Evolutionary conservation across 2,329 filamentous ascomycete species (phyloP).

Genomic region (Verticillium klebahnii): DNA sequence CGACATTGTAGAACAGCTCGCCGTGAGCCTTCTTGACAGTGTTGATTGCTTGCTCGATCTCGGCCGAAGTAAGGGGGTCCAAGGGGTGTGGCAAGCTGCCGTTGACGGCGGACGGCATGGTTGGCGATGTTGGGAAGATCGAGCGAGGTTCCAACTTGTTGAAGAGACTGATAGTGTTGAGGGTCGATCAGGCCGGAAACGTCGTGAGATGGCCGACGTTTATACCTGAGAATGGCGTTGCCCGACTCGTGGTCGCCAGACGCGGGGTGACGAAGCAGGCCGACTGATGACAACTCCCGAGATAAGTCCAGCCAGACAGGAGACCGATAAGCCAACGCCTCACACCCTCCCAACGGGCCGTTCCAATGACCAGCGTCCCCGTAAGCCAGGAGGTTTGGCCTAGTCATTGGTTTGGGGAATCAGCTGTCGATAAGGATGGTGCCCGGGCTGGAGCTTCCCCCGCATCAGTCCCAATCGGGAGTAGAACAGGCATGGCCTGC

Average conservation of each 20-base stretch:
- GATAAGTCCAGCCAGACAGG: neutral
- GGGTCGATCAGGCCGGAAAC: neutral
- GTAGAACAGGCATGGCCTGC: neutral
- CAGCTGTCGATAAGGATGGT: neutral
- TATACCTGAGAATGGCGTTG: neutral
- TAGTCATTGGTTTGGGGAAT: neutral
- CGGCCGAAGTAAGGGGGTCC: slow-evolving; percentile 67
- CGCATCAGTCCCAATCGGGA: slow-evolving; percentile 3
- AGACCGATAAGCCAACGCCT: neutral
- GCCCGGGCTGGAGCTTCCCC: neutral
- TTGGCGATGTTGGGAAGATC: neutral
- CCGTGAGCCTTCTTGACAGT: slow-evolving; percentile 66
- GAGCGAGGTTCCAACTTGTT: neutral
- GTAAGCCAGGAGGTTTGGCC: neutral
- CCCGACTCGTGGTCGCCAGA: neutral
- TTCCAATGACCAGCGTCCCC: neutral
- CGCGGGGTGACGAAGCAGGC: neutral
- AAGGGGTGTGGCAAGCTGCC: slow-evolving; percentile 55
- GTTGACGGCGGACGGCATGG: neutral
- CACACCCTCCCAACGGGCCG: neutral
- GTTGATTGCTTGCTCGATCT: slow-evolving; percentile 68
- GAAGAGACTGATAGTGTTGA: neutral
- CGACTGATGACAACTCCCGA: neutral
- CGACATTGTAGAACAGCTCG: slow-evolving; percentile 77
- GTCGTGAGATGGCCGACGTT: neutral